Conservation (phyloP, 176 grass and related monocot genomes). For the Miscanthus lutarioriparius region DNA sequence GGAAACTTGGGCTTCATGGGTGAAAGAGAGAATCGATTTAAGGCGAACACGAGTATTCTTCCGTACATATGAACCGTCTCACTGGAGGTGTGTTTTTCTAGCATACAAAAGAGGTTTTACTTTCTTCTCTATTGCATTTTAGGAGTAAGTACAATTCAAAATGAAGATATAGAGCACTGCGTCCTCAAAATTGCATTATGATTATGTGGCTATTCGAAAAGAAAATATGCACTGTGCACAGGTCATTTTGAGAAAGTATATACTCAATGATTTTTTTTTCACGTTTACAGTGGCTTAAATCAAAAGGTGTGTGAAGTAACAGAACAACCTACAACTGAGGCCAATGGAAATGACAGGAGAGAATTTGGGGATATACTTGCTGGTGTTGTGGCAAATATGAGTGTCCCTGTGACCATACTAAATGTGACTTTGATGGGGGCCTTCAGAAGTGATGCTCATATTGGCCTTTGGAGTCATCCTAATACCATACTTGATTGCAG, state of each 20-base stretch:
- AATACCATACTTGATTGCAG: constrained; percentile 90
- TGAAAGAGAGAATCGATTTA: constrained; percentile 65
- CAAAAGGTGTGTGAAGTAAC: constrained; percentile 83
- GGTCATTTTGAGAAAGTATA: neutral
- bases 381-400: constrained; percentile 54
- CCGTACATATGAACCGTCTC: constrained; percentile 91
- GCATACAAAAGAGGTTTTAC: neutral
- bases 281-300: constrained; percentile 64
- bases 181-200: neutral
- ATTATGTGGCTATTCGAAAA: neutral
- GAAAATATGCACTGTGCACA: neutral
- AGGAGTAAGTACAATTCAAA: neutral
- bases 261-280: constrained; percentile 1
- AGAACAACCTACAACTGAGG: constrained; percentile 63
- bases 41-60: constrained; percentile 80
- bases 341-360: constrained; percentile 63
- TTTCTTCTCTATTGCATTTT: neutral
- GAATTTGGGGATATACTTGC: constrained; percentile 82
- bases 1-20: constrained; percentile 91
- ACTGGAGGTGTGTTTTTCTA: constrained; percentile 77
- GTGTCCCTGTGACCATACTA: constrained; percentile 65
- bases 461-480: constrained; percentile 88
- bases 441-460: constrained; percentile 89
- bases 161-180: neutral
- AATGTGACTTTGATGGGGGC: constrained; percentile 95